Evolutionary conservation across 2,329 filamentous ascomycete genomes (phyloP).

Genomic region (Colletotrichum sp.): DNA sequence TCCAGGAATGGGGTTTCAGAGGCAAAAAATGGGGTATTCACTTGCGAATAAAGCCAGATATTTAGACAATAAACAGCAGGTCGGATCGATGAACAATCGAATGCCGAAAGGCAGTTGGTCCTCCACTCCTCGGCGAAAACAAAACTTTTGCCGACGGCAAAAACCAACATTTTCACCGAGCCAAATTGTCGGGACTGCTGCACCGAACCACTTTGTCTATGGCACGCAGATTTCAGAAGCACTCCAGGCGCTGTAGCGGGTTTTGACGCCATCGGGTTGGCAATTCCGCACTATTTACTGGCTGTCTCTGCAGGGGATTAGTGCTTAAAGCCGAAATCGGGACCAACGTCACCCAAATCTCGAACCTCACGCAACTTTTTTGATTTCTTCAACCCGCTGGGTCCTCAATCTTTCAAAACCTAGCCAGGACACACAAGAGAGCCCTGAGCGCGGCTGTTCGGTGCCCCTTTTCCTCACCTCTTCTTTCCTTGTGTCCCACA

Average conservation of each 20-base stretch:
- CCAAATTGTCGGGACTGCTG: not conserved
- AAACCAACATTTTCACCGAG: constrained; percentile 1
- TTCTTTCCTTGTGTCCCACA: not conserved
- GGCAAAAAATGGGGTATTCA: not conserved
- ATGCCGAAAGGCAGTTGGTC: not conserved
- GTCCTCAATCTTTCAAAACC: not conserved
- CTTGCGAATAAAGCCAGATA: not conserved
- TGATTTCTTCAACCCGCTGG: not conserved
- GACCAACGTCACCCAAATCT: not conserved
- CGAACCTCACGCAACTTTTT: not conserved
- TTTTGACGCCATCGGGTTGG: not conserved
- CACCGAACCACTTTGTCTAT: not conserved
- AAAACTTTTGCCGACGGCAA: not conserved
- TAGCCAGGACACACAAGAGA: not conserved
- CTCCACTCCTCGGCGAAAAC: not conserved
- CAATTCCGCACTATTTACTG: not conserved
- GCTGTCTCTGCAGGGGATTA: not conserved
- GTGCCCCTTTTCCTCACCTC: not conserved
- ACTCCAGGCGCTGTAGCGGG: not conserved
- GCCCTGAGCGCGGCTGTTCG: not conserved
- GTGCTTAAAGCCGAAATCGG: constrained; percentile 18
- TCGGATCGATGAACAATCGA: not conserved
- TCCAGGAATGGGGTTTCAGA: not conserved
- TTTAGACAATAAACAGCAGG: not conserved
- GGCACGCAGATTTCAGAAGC: not conserved